These are phyloP conservation scores for Sporisorium sorghi DNA, from an alignment of 1,284 basidiomycete species.

Conservation along the genomic window DNA sequence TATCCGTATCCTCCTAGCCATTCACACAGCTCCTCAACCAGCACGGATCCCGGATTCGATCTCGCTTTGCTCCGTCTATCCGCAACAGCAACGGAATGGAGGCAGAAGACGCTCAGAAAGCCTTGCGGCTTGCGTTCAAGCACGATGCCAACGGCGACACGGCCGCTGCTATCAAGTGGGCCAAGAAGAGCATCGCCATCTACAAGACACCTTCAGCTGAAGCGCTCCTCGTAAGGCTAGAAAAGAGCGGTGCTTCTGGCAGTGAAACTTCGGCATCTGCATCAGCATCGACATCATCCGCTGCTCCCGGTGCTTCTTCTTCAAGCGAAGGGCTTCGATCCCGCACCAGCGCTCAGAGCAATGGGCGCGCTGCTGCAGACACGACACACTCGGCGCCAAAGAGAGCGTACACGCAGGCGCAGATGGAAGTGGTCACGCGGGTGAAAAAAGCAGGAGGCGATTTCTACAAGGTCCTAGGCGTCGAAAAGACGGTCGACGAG, in stretches of 20 bases:
- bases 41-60: too few species aligned
- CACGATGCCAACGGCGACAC: conserved; percentile 61
- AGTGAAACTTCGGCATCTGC: conserved; percentile 69
- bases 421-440: conserved; percentile 85
- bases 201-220: conserved; percentile 84
- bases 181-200: conserved; percentile 86
- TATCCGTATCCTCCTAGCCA: too few species aligned
- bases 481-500: conserved; percentile 87
- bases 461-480: conserved; percentile 90
- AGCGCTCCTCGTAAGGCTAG: conserved; percentile 76
- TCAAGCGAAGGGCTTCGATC: conserved; percentile 70
- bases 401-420: conserved; percentile 87
- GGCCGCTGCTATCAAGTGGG: conserved; percentile 82
- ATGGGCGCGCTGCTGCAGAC: conserved; percentile 69
- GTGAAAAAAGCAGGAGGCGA: conserved; percentile 84
- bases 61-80: conserved; percentile 14
- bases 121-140: conserved; percentile 64
- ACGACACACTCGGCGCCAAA: conserved; percentile 70
- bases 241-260: conserved; percentile 68
- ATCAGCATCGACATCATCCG: conserved; percentile 73
- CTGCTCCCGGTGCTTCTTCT: conserved; percentile 73
- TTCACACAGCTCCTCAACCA: too few species aligned
- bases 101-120: conserved; percentile 64
- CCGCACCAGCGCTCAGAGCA: conserved; percentile 69
- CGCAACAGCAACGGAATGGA: conserved; percentile 31